Base-by-base conservation (phyloP, 31 red algal species). In the Asparagopsis taxiformis region DNA sequence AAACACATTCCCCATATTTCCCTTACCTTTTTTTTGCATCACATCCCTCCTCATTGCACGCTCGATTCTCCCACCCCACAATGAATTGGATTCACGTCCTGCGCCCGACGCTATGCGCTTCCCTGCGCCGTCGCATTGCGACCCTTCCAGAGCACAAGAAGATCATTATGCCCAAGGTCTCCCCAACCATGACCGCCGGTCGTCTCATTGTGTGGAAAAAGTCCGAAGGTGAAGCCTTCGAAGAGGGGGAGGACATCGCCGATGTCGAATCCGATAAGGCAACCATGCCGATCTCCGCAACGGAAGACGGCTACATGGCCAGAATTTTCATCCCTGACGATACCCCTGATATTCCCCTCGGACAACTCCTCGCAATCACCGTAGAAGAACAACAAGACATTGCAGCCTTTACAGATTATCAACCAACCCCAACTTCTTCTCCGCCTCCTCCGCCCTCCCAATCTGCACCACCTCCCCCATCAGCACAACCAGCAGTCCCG, bases 221-320 rank as follows among this genome's bases (percentile, higher is more conserved):
- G 69, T 60, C 41, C 13, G 94, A 93, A 76, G 94, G 94, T 43
- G 94, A 98, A n/a, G 64, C 65, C 28, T 63, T 98, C 66, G 76
- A 63, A 5, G 79, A 83, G 32, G 90, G 90, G 50, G 94, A 98
- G 31, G 89, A 87, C 44, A 79, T 98, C 38, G 94, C 94, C 17
- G 94, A 98, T 21, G 77, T 98, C 61, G 94, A 98, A 55, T 90
- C 94, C 17, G 94, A 98, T 51, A 98, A 98, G 70, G 90, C 94
- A 31, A 78, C 78, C 53, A 90, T 98, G 85, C 84, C 87, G 37
- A 89, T 93, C 35, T 72, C 80, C 33, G 79, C 67, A 20, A 63
- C 67, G 43, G 94, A 98, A 4, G 90, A 91, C 37, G 89, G 94
- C 56, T 76, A 82, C 58, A 53, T 98, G 59, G 90, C 94, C 39